A percentile compares a stretch with the other conserved stretches of the same genome.
Conservation (phyloP, 139 green algal genomes). For the Micractinium conductrix region DNA sequence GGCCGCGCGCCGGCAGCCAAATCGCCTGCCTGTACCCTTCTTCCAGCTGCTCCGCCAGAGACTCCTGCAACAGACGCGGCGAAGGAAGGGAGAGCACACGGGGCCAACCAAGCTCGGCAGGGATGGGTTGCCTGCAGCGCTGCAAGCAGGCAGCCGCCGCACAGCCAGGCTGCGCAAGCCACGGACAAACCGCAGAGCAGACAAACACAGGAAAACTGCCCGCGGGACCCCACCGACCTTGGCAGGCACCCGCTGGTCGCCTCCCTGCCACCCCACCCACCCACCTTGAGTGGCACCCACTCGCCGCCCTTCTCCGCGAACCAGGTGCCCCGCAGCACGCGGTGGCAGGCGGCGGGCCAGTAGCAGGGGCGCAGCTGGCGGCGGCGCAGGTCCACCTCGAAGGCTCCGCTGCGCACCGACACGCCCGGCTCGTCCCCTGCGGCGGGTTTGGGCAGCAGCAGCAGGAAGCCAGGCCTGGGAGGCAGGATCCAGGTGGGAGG, state of each 20-base stretch:
- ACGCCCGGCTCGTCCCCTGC: slow-evolving; percentile 33
- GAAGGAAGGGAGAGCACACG: no score
- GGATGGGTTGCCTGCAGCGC: no score
- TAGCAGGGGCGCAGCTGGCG: slow-evolving; percentile 59
- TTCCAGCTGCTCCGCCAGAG: slow-evolving; percentile 66
- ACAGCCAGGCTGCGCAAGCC: background rate
- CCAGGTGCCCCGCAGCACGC: slow-evolving; percentile 62
- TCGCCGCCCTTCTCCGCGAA: slow-evolving; percentile 63
- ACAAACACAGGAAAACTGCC: background rate
- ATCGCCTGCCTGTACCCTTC: slow-evolving; percentile 47
- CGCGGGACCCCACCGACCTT: no score
- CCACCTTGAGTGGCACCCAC: slow-evolving; percentile 61
- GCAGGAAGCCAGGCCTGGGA: no score
- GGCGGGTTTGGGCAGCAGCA: background rate
- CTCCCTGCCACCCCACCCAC: background rate
- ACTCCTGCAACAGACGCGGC: no score
- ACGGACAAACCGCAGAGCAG: background rate
- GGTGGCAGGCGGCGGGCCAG: slow-evolving; percentile 51
- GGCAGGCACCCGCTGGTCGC: no score
- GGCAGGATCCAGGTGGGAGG: no score
- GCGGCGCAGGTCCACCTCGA: slow-evolving; percentile 60
- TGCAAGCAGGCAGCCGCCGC: no score
- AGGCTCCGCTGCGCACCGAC: slow-evolving; percentile 51
- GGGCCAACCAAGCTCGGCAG: no score
- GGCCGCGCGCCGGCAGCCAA: slow-evolving; percentile 31